phyloP scores from a whole-genome alignment of 768 basidiomycete genomes.

The Leccinum subtestaceum region DNA sequence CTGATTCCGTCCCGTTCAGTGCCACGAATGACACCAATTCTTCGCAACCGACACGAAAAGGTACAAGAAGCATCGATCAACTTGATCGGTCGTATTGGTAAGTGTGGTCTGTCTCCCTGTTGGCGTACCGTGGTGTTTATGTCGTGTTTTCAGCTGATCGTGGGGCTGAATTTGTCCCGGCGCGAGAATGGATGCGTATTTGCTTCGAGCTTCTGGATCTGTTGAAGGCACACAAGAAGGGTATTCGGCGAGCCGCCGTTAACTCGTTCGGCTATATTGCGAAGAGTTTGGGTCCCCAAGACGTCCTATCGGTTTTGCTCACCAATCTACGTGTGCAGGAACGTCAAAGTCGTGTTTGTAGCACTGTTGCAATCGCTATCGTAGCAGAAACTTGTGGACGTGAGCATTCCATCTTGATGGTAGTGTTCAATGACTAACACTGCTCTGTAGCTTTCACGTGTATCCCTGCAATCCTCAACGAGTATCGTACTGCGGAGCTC shows the following conservation, averaged over 20 bases:
- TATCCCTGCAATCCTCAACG: constrained; percentile 97
- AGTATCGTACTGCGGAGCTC: constrained; percentile 96
- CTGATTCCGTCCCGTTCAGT: constrained; percentile 47
- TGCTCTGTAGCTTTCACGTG: constrained; percentile 80
- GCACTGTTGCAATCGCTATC: constrained; percentile 96
- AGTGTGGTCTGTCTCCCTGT: constrained; percentile 3
- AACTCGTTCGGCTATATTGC: constrained; percentile 99
- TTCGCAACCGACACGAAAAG: constrained; percentile 98
- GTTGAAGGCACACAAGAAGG: constrained; percentile 98
- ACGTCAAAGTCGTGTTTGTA: constrained; percentile 97
- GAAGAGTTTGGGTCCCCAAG: constrained; percentile 98
- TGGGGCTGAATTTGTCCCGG: constrained; percentile 97
- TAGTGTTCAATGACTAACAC: constrained; percentile 4
- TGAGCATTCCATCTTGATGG: constrained; percentile 24
- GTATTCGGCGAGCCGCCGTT: constrained; percentile 96
- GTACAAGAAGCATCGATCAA: constrained; percentile 99
- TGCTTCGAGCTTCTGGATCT: constrained; percentile 97
- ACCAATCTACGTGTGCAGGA: constrained; percentile 98
- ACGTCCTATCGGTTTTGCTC: constrained; percentile 91
- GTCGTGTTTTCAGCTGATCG: constrained; percentile 68
- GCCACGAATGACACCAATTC: constrained; percentile 99
- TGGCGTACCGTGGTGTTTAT: constrained; percentile 4
- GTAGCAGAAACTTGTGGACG: constrained; percentile 91
- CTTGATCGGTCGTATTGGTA: constrained; percentile 93
- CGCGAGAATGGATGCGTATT: constrained; percentile 99